A percentile compares a stretch with the other conserved stretches of the same genome.
phyloP scores from a whole-genome alignment of 1,284 basidiomycete genomes.

The Retiboletus flavoniger region DNA sequence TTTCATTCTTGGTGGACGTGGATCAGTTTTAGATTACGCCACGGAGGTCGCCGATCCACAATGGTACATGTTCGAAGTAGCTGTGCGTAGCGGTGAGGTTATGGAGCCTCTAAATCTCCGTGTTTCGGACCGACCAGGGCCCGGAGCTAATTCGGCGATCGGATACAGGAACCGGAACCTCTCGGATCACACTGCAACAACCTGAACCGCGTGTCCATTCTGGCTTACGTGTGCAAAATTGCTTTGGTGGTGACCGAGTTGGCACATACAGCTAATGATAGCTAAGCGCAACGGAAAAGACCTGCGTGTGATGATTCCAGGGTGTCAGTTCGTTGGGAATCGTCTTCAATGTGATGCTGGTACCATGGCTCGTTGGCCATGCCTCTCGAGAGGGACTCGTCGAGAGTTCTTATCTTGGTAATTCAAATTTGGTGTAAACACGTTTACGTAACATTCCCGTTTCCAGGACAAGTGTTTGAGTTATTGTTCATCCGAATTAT shows the following conservation, averaged over 20 bases:
- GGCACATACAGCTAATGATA: neutral
- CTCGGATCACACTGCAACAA: neutral
- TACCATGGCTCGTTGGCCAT: too few relatives aligned
- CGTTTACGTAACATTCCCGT: constrained; percentile 14
- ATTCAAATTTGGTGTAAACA: neutral
- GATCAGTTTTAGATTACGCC: neutral
- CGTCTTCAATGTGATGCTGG: too few relatives aligned
- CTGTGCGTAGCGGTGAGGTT: neutral
- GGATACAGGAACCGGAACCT: neutral
- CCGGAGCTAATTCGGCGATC: neutral
- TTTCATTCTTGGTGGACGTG: neutral
- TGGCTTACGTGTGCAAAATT: neutral
- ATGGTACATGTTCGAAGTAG: too few relatives aligned
- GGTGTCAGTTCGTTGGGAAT: too few relatives aligned
- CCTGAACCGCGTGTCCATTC: neutral
- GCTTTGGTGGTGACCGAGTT: too few relatives aligned
- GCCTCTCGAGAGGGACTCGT: neutral
- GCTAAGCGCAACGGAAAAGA: neutral
- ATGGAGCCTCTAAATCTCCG: neutral
- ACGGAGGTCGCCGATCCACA: too few relatives aligned
- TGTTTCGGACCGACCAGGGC: constrained; percentile 2
- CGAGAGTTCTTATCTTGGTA: neutral
- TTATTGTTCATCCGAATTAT: neutral
- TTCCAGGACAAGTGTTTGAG: constrained; percentile 5
- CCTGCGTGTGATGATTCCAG: neutral